A percentile compares a stretch with the other conserved stretches of the same genome.
phyloP scores from a whole-genome alignment of 1,284 basidiomycete genomes.

The Rhodotorula glutinis region DNA sequence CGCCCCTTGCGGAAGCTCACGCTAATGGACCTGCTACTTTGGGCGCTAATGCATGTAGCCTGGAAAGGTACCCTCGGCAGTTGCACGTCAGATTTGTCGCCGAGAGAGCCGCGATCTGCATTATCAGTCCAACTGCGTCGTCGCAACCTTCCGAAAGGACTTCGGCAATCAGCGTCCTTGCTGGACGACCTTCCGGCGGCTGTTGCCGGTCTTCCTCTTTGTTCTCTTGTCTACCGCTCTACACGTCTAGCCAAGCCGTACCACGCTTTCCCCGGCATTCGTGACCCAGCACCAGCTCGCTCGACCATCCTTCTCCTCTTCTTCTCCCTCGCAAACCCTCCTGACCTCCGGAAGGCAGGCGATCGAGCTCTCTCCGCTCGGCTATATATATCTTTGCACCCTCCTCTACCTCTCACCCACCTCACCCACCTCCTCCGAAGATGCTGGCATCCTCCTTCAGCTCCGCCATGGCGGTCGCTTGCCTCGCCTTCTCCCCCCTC shows the following conservation, averaged over 20 bases:
- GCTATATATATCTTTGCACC: neutral
- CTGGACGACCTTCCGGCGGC: neutral
- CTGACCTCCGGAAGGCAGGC: constrained; percentile 1
- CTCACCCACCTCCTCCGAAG: neutral
- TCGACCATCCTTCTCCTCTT: no score
- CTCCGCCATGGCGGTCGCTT: constrained; percentile 14
- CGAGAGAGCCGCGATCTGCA: neutral
- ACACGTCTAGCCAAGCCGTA: no score
- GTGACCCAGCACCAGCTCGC: no score
- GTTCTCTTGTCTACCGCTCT: neutral
- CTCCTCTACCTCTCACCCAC: neutral
- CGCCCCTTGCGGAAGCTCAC: neutral
- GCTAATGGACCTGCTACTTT: neutral
- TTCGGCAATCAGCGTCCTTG: neutral
- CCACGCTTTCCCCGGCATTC: no score
- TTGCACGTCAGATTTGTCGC: neutral
- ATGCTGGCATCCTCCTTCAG: constrained; percentile 21
- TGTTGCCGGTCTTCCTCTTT: neutral
- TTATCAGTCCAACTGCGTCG: neutral
- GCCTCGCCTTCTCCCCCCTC: constrained; percentile 23
- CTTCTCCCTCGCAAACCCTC: neutral
- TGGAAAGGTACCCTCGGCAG: neutral
- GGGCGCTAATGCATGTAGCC: neutral
- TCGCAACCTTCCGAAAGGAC: neutral
- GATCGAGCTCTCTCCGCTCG: neutral